Evolutionary conservation across 331 rosid species (phyloP).

Genomic region (Prunus yedoensis): DNA sequence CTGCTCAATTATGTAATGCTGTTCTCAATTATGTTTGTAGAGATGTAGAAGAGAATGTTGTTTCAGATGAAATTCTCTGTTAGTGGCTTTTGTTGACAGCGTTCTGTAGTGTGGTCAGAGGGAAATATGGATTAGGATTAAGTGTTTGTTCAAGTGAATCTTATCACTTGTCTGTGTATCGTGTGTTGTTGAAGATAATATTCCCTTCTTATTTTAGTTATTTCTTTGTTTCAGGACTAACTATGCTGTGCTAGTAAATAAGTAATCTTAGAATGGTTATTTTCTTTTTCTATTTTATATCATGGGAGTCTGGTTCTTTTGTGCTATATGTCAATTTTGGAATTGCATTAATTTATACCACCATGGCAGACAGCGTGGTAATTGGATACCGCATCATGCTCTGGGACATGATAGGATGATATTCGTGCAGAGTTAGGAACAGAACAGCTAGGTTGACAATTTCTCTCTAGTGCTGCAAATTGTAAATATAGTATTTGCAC

Average conservation of each 20-base stretch:
- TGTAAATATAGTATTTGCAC: background rate
- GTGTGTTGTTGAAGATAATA: slow-evolving; percentile 34
- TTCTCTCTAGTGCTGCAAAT: background rate
- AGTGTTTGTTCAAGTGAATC: slow-evolving; percentile 8
- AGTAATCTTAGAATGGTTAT: background rate
- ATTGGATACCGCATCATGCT: slow-evolving; percentile 28
- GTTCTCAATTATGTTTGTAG: background rate
- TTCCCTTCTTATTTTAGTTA: slow-evolving; percentile 17
- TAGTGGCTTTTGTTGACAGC: slow-evolving; percentile 31
- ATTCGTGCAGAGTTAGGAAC: slow-evolving; percentile 17
- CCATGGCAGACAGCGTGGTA: slow-evolving; percentile 33
- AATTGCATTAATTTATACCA: background rate
- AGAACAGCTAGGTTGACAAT: slow-evolving; percentile 49
- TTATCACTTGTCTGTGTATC: slow-evolving; percentile 18
- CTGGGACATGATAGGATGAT: slow-evolving; percentile 32
- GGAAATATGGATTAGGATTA: slow-evolving; percentile 21
- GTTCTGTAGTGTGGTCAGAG: background rate
- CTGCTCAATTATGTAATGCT: slow-evolving; percentile 75
- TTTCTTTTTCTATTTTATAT: background rate
- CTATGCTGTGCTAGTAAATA: background rate
- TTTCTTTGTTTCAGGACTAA: slow-evolving; percentile 7
- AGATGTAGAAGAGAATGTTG: slow-evolving; percentile 1
- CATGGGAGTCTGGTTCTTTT: background rate
- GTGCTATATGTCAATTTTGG: background rate
- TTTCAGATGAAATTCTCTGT: slow-evolving; percentile 31